phyloP scores from a whole-genome alignment of 2,329 filamentous ascomycete species.

The Clonostachys rosea region DNA sequence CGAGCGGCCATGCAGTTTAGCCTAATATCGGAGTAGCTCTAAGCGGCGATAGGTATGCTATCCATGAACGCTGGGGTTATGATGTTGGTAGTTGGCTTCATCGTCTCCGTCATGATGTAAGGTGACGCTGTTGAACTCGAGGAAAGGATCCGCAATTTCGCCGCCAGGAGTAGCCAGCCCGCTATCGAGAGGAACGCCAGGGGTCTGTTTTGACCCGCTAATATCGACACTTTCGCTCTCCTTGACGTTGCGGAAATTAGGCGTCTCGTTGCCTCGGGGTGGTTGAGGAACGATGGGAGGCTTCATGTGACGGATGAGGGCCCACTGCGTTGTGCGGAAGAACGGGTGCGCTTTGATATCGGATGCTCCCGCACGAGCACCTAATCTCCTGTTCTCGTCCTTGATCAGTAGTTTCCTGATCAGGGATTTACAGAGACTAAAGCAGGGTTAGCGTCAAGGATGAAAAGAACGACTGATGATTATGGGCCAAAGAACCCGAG shows the following conservation, averaged over 20 bases:
- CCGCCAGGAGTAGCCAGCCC: slow-evolving; percentile 79
- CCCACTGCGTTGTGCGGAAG: slow-evolving; percentile 95
- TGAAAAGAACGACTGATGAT: neutral
- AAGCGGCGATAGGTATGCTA: too few relatives aligned
- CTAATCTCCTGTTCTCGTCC: slow-evolving; percentile 89
- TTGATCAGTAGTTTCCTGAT: slow-evolving; percentile 98
- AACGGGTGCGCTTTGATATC: slow-evolving; percentile 96
- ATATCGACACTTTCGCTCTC: slow-evolving; percentile 95
- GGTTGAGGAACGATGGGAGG: slow-evolving; percentile 93
- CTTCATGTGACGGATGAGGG: slow-evolving; percentile 94
- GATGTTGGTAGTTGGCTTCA: slow-evolving; percentile 27
- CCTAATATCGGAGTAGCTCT: too few relatives aligned
- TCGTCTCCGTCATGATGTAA: slow-evolving; percentile 94
- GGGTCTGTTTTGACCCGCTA: slow-evolving; percentile 53
- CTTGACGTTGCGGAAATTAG: slow-evolving; percentile 98
- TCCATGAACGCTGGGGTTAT: neutral
- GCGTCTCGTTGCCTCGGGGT: slow-evolving; percentile 83
- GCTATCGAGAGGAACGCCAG: slow-evolving; percentile 83
- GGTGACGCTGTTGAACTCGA: slow-evolving; percentile 98
- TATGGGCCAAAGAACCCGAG: neutral
- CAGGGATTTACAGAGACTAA: slow-evolving; percentile 88
- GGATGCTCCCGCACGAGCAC: slow-evolving; percentile 89
- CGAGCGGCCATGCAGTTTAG: too few relatives aligned
- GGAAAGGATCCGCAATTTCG: slow-evolving; percentile 84
- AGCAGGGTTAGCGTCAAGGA: slow-evolving; percentile 6